Evolutionary conservation across 768 basidiomycete species (phyloP), one percentile per base, ranked within the genome.

Genomic region (Stropharia rugosoannulata): DNA sequence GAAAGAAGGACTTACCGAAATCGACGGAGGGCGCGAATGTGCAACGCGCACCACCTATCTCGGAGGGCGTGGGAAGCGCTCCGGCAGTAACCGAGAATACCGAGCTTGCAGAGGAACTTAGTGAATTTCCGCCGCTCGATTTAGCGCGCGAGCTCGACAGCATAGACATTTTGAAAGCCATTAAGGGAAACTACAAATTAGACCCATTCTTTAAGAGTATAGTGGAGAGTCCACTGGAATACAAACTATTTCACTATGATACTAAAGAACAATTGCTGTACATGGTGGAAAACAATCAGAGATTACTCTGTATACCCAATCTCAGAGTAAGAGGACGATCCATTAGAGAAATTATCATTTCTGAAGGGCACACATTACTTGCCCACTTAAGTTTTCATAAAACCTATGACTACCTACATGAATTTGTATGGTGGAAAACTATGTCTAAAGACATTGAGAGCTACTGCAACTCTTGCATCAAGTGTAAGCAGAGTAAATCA

Each of bases 351-450:
- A 56, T 70, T 0, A 22, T 78, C 0, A 78, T 79, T 0, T 59
- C 64, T 0, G 73, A 76, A 32, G 75, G 75, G 0, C 77, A 79
- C 41, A 73, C 70, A 0, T 4, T 79, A 0, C 51, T 78, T 6
- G 76, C 75, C 0, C 78, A 79, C 49, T 51, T 79, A 0, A 73
- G 78, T 4, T 16, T 62, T 0, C 13, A 15, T 4, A 80, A 80
- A 47, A 78, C 75, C 18, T 44, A 62, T 1, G 46, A 16, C 2
- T 69, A 69, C 44, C 55, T 70, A 0, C 49, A 56, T 16, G 64
- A 67, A 16, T 53, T 64, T 37, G 61, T 68, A 0, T 70, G 64
- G 59, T 66, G 64, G 69, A 70, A 67, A 29, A 49, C 56, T 7
- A 59, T 67, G 48, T 49, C 57, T 3, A 35, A 16, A 0, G 58